Evolutionary conservation across 441 rosid species (phyloP), one percentile per base, ranked within the genome.

Genomic region (Arabidopsis hybrid): DNA sequence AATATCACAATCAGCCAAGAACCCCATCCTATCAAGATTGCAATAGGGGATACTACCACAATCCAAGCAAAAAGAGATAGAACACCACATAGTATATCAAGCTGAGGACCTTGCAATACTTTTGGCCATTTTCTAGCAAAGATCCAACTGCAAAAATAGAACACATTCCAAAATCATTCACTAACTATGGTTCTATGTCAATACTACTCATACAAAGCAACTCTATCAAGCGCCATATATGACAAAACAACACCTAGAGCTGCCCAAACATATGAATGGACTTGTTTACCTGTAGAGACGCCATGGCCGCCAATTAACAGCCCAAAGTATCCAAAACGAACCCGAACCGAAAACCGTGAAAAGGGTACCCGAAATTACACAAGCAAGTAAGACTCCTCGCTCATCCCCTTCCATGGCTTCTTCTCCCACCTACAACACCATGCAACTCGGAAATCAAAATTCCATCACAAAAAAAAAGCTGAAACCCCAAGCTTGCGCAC

Each of bases 291-390:
- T 93, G 72, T 93, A 96, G 74, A 93, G 91, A 85, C 98, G 83
- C 99, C 98, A 96, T 8, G 99, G 98, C 76, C 99, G 88, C 99
- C 99, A 93, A 82, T 96, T 96, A 76, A 93, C 98, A 4, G 89
- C 88, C 99, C 93, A 93, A 13, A 96, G 93, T 70, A 93, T 89
- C 68, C 86, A 85, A 82, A 89, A 91, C 4, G 99, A 96, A 72
- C 92, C 88, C 60, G 72, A 86, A 82, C 97, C 93, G 73, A 90
- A 76, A 87, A 87, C 83, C 5, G 86, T 69, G 68, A 91, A 93
- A 80, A 96, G 95, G 86, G 92, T 73, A 83, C 99, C 97, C 65
- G 95, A 92, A 82, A 92, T 85, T 53, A 85, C 80, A 79, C 98
- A 93, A 69, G 97, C 89, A 81, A 96, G 71, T 35, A 85, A 80